A percentile compares a stretch with the other conserved stretches of the same genome.
These are phyloP conservation scores for Candida maesae DNA, from an alignment of 805 yeast genomes.

Conservation along the genomic window DNA sequence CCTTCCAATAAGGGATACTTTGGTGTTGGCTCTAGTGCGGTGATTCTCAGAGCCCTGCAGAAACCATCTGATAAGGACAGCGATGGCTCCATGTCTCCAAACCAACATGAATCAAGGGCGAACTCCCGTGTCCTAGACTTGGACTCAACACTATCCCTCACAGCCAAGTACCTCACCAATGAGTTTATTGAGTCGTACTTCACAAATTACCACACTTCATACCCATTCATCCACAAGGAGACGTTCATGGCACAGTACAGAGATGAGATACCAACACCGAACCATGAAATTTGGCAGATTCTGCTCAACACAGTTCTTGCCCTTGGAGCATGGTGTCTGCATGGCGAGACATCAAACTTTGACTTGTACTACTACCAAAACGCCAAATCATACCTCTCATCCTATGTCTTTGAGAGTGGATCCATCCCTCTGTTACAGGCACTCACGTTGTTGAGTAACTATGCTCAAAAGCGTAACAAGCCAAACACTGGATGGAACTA, in stretches of 20 bases:
- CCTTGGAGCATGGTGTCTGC: conserved; percentile 65
- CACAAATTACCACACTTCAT: conserved; percentile 54
- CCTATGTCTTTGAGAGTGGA: conserved; percentile 55
- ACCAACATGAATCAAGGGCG: conserved; percentile 21
- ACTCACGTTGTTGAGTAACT: conserved; percentile 51
- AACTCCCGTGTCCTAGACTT: conserved; percentile 23
- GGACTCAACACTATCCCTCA: conserved; percentile 26
- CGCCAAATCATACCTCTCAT: conserved; percentile 42
- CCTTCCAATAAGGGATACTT: conserved; percentile 58
- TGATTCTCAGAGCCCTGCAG: conserved; percentile 46
- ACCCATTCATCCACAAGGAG: conserved; percentile 57
- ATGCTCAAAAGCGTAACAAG: conserved; percentile 60
- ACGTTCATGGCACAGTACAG: conserved; percentile 46
- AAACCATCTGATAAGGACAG: conserved; percentile 29
- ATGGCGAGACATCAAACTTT: conserved; percentile 48
- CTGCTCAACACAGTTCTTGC: conserved; percentile 56
- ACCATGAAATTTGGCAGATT: conserved; percentile 48
- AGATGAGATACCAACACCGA: conserved; percentile 37
- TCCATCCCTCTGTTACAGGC: conserved; percentile 52
- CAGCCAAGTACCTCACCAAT: conserved; percentile 30
- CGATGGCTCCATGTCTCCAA: conserved; percentile 16
- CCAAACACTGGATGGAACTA: conserved; percentile 70
- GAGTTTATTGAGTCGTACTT: conserved; percentile 49
- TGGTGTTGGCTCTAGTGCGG: conserved; percentile 61
- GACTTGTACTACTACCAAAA: conserved; percentile 55